Conservation (phyloP, 2,329 filamentous ascomycete species). For the Ophiostoma perfectum region DNA sequence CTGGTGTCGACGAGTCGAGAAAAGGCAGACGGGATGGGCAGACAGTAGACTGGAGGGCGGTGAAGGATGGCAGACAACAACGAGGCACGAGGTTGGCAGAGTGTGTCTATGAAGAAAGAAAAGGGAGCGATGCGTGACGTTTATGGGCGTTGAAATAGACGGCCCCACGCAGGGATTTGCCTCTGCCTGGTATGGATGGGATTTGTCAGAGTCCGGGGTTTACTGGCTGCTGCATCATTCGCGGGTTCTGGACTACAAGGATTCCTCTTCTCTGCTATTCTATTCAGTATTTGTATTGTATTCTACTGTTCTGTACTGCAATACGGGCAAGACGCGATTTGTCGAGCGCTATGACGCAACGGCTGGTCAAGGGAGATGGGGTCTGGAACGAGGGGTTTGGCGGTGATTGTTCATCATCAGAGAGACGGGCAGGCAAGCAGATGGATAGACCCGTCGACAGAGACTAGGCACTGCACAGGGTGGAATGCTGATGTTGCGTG, state of each 20-base stretch:
- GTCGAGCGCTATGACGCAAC: conserved; percentile 10
- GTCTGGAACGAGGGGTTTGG: not conserved
- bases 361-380: not conserved
- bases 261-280: not conserved
- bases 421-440: not conserved
- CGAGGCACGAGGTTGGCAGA: not conserved
- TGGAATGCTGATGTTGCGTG: too few species aligned
- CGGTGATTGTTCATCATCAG: conserved; percentile 2
- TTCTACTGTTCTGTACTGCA: conserved; percentile 2
- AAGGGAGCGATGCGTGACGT: conserved; percentile 11
- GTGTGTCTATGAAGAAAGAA: not conserved
- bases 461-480: too few species aligned
- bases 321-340: conserved; percentile 1
- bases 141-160: not conserved
- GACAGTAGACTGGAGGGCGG: not conserved
- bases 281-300: too few species aligned
- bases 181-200: not conserved
- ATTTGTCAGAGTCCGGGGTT: conserved; percentile 8
- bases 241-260: not conserved
- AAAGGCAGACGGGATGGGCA: too few species aligned
- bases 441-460: not conserved
- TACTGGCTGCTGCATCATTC: not conserved
- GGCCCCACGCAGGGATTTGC: conserved; percentile 6
- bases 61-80: conserved; percentile 1
- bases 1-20: not conserved